A percentile compares a stretch with the other conserved stretches of the same genome.
Evolutionary conservation across 2,329 filamentous ascomycete genomes (phyloP).

Genomic region (Aspergillus sp.): DNA sequence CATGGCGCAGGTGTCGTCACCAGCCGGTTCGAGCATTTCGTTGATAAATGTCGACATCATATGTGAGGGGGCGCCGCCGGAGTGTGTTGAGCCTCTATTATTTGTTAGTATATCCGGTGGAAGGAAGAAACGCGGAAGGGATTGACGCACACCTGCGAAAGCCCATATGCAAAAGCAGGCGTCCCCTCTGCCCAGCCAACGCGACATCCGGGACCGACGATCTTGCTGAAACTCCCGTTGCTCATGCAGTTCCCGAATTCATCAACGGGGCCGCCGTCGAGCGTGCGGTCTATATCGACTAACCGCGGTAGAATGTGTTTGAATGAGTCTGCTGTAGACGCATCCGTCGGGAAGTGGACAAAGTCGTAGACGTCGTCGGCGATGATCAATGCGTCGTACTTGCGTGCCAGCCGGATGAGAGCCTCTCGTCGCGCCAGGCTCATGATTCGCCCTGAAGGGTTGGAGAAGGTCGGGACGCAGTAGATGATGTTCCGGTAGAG

Average conservation of each 20-base stretch:
- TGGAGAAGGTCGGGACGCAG: conserved; percentile 83
- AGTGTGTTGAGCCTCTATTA: conserved; percentile 59
- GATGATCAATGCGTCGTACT: conserved; percentile 80
- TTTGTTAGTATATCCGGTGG: conserved; percentile 11
- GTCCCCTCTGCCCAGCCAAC: conserved; percentile 86
- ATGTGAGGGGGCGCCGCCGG: conserved; percentile 65
- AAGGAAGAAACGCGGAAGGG: conserved; percentile 6
- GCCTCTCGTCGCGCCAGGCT: conserved; percentile 67
- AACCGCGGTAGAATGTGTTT: conserved; percentile 68
- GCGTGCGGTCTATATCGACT: conserved; percentile 75
- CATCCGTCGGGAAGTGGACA: conserved; percentile 71
- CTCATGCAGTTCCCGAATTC: conserved; percentile 80
- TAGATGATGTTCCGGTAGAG: conserved; percentile 89
- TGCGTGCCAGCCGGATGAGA: conserved; percentile 76
- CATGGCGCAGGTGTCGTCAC: background rate
- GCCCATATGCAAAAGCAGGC: conserved; percentile 61
- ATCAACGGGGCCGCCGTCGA: conserved; percentile 64
- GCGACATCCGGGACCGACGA: conserved; percentile 77
- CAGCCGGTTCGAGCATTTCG: conserved; percentile 56
- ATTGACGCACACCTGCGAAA: conserved; percentile 60
- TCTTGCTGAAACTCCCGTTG: conserved; percentile 90
- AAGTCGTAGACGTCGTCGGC: conserved; percentile 95
- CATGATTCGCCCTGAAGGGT: conserved; percentile 86
- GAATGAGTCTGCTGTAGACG: conserved; percentile 25
- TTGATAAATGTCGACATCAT: conserved; percentile 62